These are phyloP conservation scores for Discostella pseudostelligera DNA, from an alignment of 108 stramenopile genomes.

Conservation along the genomic window DNA sequence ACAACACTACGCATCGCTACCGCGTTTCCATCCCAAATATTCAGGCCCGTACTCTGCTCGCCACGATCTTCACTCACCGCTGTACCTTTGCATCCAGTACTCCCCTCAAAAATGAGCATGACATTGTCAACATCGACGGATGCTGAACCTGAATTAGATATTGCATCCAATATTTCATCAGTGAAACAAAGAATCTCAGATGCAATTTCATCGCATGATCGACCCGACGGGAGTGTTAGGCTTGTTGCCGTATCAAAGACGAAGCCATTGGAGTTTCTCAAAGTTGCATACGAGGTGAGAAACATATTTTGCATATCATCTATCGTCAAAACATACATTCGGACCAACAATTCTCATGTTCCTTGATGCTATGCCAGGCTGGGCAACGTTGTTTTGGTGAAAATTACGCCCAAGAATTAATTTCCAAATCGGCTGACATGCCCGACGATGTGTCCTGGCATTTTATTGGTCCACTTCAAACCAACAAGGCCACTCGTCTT, in stretches of 20 bases:
- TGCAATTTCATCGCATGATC: slow-evolving; percentile 27
- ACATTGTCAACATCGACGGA: slow-evolving; percentile 19
- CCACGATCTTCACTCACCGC: slow-evolving; percentile 1
- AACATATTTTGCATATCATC: neutral
- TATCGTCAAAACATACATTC: neutral
- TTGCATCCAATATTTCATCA: slow-evolving; percentile 30
- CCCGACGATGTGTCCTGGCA: slow-evolving; percentile 88
- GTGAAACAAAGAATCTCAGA: slow-evolving; percentile 33
- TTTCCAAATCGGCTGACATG: slow-evolving; percentile 85
- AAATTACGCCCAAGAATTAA: slow-evolving; percentile 99
- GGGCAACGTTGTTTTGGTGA: slow-evolving; percentile 96
- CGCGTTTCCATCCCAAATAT: neutral
- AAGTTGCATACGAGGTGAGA: slow-evolving; percentile 78
- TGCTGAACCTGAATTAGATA: slow-evolving; percentile 18
- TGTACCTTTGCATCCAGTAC: neutral
- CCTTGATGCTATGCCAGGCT: slow-evolving; percentile 20
- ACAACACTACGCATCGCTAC: slow-evolving; percentile 4
- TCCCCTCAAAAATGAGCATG: neutral
- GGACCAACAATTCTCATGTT: no score
- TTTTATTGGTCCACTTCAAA: slow-evolving; percentile 97
- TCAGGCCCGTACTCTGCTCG: slow-evolving; percentile 1
- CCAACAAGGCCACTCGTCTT: slow-evolving; percentile 90
- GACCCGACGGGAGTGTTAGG: slow-evolving; percentile 46
- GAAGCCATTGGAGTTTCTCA: slow-evolving; percentile 84
- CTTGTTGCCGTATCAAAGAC: slow-evolving; percentile 94